phyloP scores from a whole-genome alignment of 2,329 filamentous ascomycete species.

The Periconia sp. region DNA sequence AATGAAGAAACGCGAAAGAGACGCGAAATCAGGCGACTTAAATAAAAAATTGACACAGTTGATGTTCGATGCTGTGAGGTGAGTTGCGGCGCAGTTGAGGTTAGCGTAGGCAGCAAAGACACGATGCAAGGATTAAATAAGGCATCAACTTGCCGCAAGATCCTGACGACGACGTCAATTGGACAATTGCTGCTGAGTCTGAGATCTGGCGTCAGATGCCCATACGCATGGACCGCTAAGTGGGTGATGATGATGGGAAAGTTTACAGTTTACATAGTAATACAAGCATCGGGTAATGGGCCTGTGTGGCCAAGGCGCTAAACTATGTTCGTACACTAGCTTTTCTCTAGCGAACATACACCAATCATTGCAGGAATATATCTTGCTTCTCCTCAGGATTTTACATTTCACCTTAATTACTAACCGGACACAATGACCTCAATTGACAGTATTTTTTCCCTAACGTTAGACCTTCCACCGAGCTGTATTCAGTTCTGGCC shows the following conservation, averaged over 20 bases:
- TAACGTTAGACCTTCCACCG: slow-evolving; percentile 70
- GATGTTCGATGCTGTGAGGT: slow-evolving; percentile 2
- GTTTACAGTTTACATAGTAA: slow-evolving; percentile 25
- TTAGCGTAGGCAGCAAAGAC: slow-evolving; percentile 43
- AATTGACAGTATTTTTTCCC: slow-evolving; percentile 54
- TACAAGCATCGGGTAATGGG: too few relatives aligned
- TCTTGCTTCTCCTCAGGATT: too few relatives aligned
- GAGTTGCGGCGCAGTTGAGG: slow-evolving; percentile 14
- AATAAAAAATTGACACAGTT: slow-evolving; percentile 25
- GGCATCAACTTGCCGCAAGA: slow-evolving; percentile 30
- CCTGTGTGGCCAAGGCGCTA: slow-evolving; percentile 22
- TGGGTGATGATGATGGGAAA: neutral
- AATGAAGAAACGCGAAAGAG: slow-evolving; percentile 27
- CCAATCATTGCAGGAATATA: too few relatives aligned
- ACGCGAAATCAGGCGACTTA: slow-evolving; percentile 30
- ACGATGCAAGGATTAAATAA: slow-evolving; percentile 28
- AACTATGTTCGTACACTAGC: slow-evolving; percentile 15
- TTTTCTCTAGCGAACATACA: slow-evolving; percentile 9
- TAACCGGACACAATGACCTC: slow-evolving; percentile 29
- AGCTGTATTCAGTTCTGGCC: slow-evolving; percentile 81
- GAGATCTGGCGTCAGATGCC: neutral
- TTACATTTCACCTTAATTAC: too few relatives aligned
- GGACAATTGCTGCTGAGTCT: neutral
- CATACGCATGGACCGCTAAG: neutral
- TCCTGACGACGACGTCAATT: neutral